These are phyloP conservation scores for Aspergillus viridinutans DNA, from an alignment of 2,329 filamentous ascomycete species.

Conservation along the genomic window DNA sequence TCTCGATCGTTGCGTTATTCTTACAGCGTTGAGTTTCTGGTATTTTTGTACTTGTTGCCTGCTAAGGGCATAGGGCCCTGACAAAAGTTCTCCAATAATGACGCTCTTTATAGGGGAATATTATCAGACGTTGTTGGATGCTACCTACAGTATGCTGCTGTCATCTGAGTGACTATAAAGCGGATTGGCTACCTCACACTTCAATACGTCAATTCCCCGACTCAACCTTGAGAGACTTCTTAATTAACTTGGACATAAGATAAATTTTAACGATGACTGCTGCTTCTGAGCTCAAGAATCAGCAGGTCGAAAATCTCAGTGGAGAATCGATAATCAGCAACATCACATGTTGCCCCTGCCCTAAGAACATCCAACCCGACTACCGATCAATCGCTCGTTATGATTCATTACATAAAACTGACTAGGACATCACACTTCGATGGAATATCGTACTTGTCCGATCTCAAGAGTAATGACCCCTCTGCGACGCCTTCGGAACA, in stretches of 20 bases:
- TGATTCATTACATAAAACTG: background rate
- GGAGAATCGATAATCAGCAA: no score
- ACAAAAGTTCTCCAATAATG: background rate
- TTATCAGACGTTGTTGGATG: background rate
- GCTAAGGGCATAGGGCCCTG: background rate
- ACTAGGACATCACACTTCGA: background rate
- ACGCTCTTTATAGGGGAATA: background rate
- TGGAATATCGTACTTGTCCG: background rate
- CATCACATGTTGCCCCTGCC: background rate
- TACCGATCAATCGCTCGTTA: no score
- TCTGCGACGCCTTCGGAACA: background rate
- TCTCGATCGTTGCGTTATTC: background rate
- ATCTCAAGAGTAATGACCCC: no score
- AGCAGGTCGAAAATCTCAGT: no score
- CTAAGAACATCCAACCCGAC: background rate
- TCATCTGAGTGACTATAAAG: background rate
- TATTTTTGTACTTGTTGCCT: background rate
- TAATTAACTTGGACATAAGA: no score
- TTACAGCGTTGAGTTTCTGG: background rate
- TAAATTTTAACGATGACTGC: no score
- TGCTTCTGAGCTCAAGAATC: no score
- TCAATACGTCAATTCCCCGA: no score
- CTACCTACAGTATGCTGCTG: background rate
- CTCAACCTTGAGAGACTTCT: no score
- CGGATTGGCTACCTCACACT: no score